phyloP scores from a whole-genome alignment of 2,329 filamentous ascomycete species.

The Shiraia sp. region DNA sequence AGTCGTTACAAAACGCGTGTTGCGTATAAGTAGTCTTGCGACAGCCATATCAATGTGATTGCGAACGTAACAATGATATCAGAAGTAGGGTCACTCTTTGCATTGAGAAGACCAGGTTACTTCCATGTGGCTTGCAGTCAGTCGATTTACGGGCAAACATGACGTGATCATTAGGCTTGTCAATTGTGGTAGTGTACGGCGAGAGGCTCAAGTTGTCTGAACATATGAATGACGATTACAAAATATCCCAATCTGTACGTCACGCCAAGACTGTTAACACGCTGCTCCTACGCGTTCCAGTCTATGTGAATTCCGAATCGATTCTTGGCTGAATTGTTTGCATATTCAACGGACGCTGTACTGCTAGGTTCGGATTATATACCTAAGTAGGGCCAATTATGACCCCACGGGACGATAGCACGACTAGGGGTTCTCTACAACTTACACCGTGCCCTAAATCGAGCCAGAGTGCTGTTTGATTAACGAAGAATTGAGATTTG shows the following conservation, averaged over 20 bases:
- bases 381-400: too few species aligned
- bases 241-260: conserved; percentile 16
- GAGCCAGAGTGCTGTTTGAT: too few species aligned
- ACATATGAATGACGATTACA: conserved; percentile 29
- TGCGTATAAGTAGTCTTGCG: conserved; percentile 21
- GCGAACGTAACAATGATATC: conserved; percentile 26
- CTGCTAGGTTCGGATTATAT: too few species aligned
- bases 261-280: conserved; percentile 23
- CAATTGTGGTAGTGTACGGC: conserved; percentile 9
- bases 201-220: conserved; percentile 15
- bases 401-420: too few species aligned
- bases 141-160: conserved; percentile 14
- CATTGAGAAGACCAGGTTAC: conserved; percentile 2
- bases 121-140: conserved; percentile 5
- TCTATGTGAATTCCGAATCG: too few species aligned
- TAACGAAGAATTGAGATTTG: too few species aligned
- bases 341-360: too few species aligned
- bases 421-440: too few species aligned
- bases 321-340: too few species aligned
- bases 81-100: conserved; percentile 12
- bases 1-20: conserved; percentile 3
- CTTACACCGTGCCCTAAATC: too few species aligned
- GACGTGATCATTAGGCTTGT: conserved; percentile 20
- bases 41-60: conserved; percentile 17
- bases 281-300: too few species aligned